Base-by-base conservation (phyloP, 768 basidiomycete species). In the Gloeopeniophorella convolvens region DNA sequence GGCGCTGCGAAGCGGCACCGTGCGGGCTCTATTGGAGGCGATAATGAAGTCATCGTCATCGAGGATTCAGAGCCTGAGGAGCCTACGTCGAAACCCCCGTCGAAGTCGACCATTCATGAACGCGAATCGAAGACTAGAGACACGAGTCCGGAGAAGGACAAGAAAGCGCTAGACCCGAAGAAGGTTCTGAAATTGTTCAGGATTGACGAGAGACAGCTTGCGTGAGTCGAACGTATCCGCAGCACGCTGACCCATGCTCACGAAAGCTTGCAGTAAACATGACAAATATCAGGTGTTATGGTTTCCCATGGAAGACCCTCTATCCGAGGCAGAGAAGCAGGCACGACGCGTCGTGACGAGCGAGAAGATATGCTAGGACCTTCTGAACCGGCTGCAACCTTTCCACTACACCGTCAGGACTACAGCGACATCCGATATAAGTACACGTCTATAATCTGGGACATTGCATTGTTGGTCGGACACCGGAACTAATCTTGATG, bases 241-340 rank as follows among this genome's bases (percentile, higher is more conserved):
- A n/a, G 40, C 10, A 23, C 39, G 50, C 11, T n/a, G n/a, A n/a
- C n/a, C n/a, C 24, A 5, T 48, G 40, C 39, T 66, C 40, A 57
- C 42, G 59, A 45, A 28, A n/a, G 26, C 24, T 20, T 41, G n/a
- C 57, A 82, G 82, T 52, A 70, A 66, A 55, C 62, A 73, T 57
- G 69, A 77, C 51, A 72, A 84, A 37, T 92, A 88, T 62, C 92
- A 96, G 63, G 78, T 95, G 15, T 70, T 96, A 26, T 85, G 82
- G 60, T 92, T 93, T 59, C 85, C 88, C 1, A 75, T 92, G 68
- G 74, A 71, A 0, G 68, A 73, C 1, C 81, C 86, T 5, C 66
- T 92, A 42, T 73, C 73, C 2, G 74, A 78, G 11, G 45, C 60
- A 21, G 77, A 90, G 61, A 77, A 72, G 51, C 59, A 54, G 41